Percentiles rank a stretch among this genome's conserved stretches.
These are phyloP conservation scores for Cercospora canescens DNA, from an alignment of 2,329 filamentous ascomycete species.

Conservation along the genomic window DNA sequence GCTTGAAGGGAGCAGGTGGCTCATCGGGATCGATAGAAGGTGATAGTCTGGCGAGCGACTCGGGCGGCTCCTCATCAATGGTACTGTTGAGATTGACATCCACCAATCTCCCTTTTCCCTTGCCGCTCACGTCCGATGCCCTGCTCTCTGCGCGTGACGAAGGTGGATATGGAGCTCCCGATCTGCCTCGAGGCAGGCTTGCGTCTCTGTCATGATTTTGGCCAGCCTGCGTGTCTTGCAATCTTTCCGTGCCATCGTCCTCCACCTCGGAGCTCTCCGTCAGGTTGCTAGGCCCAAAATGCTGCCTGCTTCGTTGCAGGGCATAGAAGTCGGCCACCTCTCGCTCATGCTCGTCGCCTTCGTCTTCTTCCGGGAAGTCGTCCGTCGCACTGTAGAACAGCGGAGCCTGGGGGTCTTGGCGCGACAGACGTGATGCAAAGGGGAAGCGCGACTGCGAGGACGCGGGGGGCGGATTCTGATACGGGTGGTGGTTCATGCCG, in stretches of 20 bases:
- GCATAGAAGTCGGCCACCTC: constrained; percentile 95
- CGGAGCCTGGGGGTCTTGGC: constrained; percentile 70
- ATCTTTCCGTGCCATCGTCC: constrained; percentile 54
- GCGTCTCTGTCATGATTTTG: constrained; percentile 41
- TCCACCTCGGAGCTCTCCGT: constrained; percentile 85
- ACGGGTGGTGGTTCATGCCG: constrained; percentile 67
- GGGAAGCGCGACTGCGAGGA: constrained; percentile 75
- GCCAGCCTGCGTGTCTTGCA: constrained; percentile 41
- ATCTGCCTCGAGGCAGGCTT: constrained; percentile 39
- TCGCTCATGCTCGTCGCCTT: constrained; percentile 59
- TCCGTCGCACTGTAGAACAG: constrained; percentile 92
- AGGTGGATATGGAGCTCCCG: constrained; percentile 36
- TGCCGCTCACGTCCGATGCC: constrained; percentile 47
- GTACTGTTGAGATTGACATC: constrained; percentile 80
- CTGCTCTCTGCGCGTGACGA: constrained; percentile 44
- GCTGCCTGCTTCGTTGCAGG: constrained; percentile 81
- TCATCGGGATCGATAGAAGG: constrained; percentile 45
- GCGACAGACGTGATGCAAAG: constrained; percentile 74
- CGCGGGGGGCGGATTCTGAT: constrained; percentile 59
- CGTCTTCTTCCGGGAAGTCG: constrained; percentile 89
- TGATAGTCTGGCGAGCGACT: constrained; percentile 36
- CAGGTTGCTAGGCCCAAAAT: constrained; percentile 80
- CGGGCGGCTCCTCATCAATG: constrained; percentile 46
- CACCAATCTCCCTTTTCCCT: constrained; percentile 70
- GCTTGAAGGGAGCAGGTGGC: constrained; percentile 55